phyloP scores from a whole-genome alignment of 1,139 yeast genomes.

The Debaryomyces singareniensis region DNA sequence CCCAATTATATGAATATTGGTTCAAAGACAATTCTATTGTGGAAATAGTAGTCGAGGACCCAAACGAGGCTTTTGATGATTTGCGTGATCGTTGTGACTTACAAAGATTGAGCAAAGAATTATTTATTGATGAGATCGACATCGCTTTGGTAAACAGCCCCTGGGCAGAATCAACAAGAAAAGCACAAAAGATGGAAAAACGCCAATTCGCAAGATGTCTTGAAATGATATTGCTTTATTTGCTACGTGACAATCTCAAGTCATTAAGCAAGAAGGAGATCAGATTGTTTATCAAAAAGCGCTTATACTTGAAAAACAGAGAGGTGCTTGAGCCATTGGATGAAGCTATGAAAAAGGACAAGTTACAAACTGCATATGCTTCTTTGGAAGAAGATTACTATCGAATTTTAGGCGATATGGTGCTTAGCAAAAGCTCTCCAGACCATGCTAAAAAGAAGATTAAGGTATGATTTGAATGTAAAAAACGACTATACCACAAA shows the following conservation, averaged over 20 bases:
- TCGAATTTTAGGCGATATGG: constrained; percentile 49
- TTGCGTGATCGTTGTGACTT: constrained; percentile 81
- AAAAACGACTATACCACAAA: no score
- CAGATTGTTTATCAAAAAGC: constrained; percentile 60
- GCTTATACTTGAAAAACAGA: constrained; percentile 69
- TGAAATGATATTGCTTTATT: constrained; percentile 65
- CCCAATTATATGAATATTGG: constrained; percentile 51
- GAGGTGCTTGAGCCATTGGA: constrained; percentile 72
- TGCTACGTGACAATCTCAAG: constrained; percentile 19
- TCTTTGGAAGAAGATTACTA: constrained; percentile 64
- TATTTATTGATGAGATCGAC: constrained; percentile 7
- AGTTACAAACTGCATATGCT: constrained; percentile 70
- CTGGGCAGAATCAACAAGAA: constrained; percentile 39
- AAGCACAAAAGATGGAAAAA: constrained; percentile 55
- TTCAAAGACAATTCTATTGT: constrained; percentile 42
- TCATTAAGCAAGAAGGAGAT: constrained; percentile 30
- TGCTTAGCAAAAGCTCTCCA: no score
- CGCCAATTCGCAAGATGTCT: constrained; percentile 73
- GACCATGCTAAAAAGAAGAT: no score
- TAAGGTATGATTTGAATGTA: no score
- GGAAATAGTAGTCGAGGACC: constrained; percentile 91
- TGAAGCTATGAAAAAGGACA: constrained; percentile 53
- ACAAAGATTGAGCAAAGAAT: constrained; percentile 29
- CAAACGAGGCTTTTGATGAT: constrained; percentile 89
- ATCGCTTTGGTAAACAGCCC: constrained; percentile 18